Evolutionary conservation across 2,329 filamentous ascomycete genomes (phyloP).

Genomic region (Cladorrhinum sp.): DNA sequence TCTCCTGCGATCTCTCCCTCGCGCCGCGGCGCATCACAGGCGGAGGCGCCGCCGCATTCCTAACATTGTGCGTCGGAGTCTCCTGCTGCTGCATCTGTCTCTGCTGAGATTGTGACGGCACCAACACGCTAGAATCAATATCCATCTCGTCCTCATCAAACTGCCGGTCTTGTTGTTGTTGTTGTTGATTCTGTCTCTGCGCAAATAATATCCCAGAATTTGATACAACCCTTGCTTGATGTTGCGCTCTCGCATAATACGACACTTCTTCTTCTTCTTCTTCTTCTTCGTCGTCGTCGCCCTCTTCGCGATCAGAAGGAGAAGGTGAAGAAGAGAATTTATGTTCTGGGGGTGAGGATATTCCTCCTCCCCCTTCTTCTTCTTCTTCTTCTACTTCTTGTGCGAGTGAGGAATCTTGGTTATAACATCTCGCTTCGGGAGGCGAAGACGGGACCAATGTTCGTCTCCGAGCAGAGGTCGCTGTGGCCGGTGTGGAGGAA

Average conservation of each 20-base stretch:
- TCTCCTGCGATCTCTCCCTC: neutral
- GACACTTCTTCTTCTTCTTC: constrained; percentile 5
- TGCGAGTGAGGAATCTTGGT: neutral
- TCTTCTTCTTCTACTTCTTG: too few relatives aligned
- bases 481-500: neutral
- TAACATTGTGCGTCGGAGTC: neutral
- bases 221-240: neutral
- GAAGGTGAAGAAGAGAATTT: neutral
- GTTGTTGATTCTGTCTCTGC: neutral
- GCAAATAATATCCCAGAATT: neutral
- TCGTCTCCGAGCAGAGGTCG: neutral
- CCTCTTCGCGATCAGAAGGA: neutral
- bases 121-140: neutral
- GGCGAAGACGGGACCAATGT: neutral
- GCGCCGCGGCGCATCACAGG: neutral
- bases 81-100: neutral
- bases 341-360: neutral
- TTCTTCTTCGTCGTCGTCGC: neutral
- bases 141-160: neutral
- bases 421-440: neutral
- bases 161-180: neutral
- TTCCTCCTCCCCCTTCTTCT: too few relatives aligned
- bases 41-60: neutral
- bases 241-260: neutral
- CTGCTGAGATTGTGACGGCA: neutral